Evolutionary conservation across 2,329 filamentous ascomycete species (phyloP).

Genomic region (Trichothecium roseum): DNA sequence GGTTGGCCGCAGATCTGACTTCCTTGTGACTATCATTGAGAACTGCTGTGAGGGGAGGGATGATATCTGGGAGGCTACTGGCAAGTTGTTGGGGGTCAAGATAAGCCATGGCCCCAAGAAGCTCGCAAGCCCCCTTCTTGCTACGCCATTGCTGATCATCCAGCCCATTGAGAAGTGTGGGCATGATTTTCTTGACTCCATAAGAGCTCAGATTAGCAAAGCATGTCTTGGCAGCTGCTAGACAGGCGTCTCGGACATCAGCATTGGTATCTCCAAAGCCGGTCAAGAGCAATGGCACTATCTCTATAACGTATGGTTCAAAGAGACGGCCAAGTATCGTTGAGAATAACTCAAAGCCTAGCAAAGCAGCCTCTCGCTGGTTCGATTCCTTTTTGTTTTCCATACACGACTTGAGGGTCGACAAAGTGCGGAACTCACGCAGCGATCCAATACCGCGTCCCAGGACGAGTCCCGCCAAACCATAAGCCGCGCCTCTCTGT

Average conservation of each 20-base stretch:
- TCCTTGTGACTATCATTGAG: constrained; percentile 98
- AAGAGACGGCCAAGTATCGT: constrained; percentile 79
- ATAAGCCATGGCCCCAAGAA: constrained; percentile 96
- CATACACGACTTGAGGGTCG: constrained; percentile 66
- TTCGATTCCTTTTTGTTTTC: constrained; percentile 93
- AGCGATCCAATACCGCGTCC: constrained; percentile 79
- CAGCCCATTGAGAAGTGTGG: constrained; percentile 80
- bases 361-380: constrained; percentile 76
- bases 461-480: constrained; percentile 78
- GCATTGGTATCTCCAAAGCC: constrained; percentile 83
- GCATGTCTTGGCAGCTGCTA: constrained; percentile 88
- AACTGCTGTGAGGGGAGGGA: constrained; percentile 86
- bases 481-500: constrained; percentile 88
- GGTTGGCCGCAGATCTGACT: constrained; percentile 82
- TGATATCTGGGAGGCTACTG: constrained; percentile 87
- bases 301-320: constrained; percentile 92
- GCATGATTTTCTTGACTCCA: constrained; percentile 89
- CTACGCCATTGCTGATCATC: constrained; percentile 96
- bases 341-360: constrained; percentile 86
- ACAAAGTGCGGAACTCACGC: constrained; percentile 77
- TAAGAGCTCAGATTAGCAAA: constrained; percentile 91
- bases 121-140: constrained; percentile 95
- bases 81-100: constrained; percentile 92
- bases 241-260: constrained; percentile 85
- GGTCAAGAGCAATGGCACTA: constrained; percentile 79